phyloP scores from a whole-genome alignment of 306 rosid genomes.

The Castanea crenata region DNA sequence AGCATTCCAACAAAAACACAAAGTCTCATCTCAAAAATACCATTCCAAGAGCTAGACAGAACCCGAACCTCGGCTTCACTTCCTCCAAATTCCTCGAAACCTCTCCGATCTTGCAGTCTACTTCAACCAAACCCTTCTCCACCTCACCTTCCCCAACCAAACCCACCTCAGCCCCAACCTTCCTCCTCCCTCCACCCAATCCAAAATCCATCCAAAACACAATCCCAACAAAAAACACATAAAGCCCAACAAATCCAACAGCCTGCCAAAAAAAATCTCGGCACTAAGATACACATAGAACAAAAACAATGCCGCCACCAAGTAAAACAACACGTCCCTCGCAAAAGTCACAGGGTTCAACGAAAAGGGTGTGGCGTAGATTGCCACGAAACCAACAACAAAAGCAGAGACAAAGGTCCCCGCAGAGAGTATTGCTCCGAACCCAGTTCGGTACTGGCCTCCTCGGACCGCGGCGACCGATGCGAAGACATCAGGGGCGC shows the following conservation, averaged over 20 bases:
- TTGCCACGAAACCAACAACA: conserved; percentile 89
- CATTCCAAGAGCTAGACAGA: conserved; percentile 40
- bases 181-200: conserved; percentile 29
- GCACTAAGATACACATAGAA: conserved; percentile 89
- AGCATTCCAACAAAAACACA: not conserved
- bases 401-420: conserved; percentile 90
- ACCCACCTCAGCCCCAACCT: conserved; percentile 21
- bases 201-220: conserved; percentile 96
- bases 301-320: conserved; percentile 68
- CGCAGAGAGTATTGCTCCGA: conserved; percentile 89
- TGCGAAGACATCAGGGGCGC: conserved; percentile 86
- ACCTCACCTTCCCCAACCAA: conserved; percentile 43
- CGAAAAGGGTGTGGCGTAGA: conserved; percentile 79
- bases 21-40: conserved; percentile 35
- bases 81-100: conserved; percentile 20
- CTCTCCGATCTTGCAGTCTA: conserved; percentile 27
- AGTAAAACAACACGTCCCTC: conserved; percentile 76
- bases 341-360: conserved; percentile 73
- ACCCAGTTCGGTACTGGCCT: conserved; percentile 79
- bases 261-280: conserved; percentile 98
- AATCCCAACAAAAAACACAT: conserved; percentile 74
- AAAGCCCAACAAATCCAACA: conserved; percentile 69
- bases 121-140: conserved; percentile 15
- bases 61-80: conserved; percentile 36
- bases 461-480: conserved; percentile 86